Percentiles rank a stretch among this genome's conserved stretches.
Conservation (phyloP, 306 rosid species). For the Spatholobus suberectus region DNA sequence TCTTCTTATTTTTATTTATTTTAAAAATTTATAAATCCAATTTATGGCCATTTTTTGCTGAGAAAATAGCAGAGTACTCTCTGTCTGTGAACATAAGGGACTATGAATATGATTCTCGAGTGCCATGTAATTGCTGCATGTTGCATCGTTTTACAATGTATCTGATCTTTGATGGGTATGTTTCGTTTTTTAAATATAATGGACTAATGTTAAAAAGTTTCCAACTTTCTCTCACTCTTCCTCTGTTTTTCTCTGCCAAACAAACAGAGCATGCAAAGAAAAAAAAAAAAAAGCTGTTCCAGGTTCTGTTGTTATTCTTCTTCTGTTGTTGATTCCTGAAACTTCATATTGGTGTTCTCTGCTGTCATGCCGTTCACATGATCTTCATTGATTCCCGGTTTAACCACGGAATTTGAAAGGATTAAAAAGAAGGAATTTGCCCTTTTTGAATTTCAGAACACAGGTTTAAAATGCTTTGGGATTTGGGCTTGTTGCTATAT, state of each 20-base stretch:
- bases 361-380: conserved; percentile 25
- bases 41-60: background rate
- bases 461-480: conserved; percentile 41
- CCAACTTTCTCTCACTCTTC: conserved; percentile 36
- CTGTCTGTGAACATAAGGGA: background rate
- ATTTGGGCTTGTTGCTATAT: conserved; percentile 38
- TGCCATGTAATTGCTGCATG: background rate
- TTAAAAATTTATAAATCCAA: background rate
- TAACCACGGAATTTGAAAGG: conserved; percentile 16
- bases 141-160: background rate
- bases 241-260: conserved; percentile 40
- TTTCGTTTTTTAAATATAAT: conserved; percentile 1
- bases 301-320: background rate
- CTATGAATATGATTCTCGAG: background rate
- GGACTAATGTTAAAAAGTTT: conserved; percentile 27
- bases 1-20: background rate
- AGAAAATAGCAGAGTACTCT: conserved; percentile 22
- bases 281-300: background rate
- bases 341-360: conserved; percentile 13
- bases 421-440: background rate
- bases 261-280: background rate
- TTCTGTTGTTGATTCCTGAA: conserved; percentile 21
- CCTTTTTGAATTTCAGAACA: background rate
- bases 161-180: conserved; percentile 39
- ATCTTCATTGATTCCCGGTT: conserved; percentile 35